Percentiles rank a stretch among this genome's conserved stretches.
These are phyloP conservation scores for Pyrenophora graminea DNA, from an alignment of 2,329 filamentous ascomycete species.

Conservation along the genomic window DNA sequence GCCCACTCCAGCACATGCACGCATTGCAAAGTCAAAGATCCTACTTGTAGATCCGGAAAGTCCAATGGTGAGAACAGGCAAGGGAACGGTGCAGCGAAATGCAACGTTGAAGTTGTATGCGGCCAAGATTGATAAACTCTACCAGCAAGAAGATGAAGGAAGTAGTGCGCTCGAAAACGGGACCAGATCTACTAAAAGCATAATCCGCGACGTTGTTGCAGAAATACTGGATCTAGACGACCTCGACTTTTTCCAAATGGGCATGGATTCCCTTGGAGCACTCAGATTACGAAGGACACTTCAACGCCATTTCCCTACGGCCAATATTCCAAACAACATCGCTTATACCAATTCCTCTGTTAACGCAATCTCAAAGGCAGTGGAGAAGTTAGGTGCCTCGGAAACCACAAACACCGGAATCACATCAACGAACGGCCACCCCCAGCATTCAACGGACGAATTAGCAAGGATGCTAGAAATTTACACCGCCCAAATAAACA, in stretches of 20 bases:
- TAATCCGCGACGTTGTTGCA: not conserved
- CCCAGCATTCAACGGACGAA: too few relatives aligned
- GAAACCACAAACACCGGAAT: too few relatives aligned
- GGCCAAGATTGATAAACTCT: not conserved
- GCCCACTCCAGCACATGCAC: not conserved
- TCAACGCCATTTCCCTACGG: slow-evolving; percentile 1
- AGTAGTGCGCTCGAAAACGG: too few relatives aligned
- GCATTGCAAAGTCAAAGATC: not conserved
- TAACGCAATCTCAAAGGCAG: not conserved
- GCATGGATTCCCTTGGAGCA: slow-evolving; percentile 9
- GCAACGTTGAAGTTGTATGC: too few relatives aligned
- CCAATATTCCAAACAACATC: not conserved
- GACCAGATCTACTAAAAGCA: not conserved
- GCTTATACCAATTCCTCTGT: not conserved
- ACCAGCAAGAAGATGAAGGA: not conserved
- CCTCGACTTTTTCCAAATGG: slow-evolving; percentile 6
- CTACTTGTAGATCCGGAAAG: not conserved
- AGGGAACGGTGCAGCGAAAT: not conserved
- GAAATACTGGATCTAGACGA: slow-evolving; percentile 1
- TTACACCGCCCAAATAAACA: not conserved
- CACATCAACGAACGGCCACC: too few relatives aligned
- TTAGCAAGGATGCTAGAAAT: not conserved
- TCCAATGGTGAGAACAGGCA: not conserved
- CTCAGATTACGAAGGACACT: slow-evolving; percentile 3
- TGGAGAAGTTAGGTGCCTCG: not conserved